Percentiles rank a stretch among this genome's conserved stretches.
Evolutionary conservation across 2,329 filamentous ascomycete genomes (phyloP).

Genomic region (Lachnellula occidentalis): DNA sequence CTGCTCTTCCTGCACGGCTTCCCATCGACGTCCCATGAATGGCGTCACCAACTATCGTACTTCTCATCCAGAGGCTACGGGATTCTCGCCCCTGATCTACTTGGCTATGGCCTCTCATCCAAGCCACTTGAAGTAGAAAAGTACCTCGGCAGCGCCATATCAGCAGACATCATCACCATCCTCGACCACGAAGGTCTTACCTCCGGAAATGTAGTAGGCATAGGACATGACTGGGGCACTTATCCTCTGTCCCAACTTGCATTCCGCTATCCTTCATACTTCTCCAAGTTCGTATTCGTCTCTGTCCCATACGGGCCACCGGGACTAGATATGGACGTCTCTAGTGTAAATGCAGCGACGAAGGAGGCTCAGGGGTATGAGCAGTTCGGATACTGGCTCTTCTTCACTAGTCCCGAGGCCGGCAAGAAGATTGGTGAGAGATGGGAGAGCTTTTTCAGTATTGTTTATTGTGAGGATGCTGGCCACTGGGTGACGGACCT

Average conservation of each 20-base stretch:
- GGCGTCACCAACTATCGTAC: conserved; percentile 21
- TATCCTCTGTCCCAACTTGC: conserved; percentile 13
- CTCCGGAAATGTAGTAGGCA: conserved; percentile 6
- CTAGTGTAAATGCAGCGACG: conserved; percentile 10
- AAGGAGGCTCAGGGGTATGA: conserved; percentile 14
- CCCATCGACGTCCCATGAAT: conserved; percentile 41
- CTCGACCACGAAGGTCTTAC: conserved; percentile 25
- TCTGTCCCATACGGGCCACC: neutral
- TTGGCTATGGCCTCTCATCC: conserved; percentile 34
- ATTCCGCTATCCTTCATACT: neutral
- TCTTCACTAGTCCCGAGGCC: conserved; percentile 10
- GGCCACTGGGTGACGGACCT: conserved; percentile 7
- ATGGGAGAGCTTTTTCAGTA: conserved; percentile 16
- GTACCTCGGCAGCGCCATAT: conserved; percentile 32
- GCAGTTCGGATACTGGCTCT: conserved; percentile 17
- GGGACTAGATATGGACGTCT: conserved; percentile 2
- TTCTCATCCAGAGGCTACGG: conserved; percentile 34
- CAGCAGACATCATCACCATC: conserved; percentile 31
- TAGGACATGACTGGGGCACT: conserved; percentile 25
- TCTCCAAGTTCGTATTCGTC: neutral
- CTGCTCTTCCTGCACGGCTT: conserved; percentile 45
- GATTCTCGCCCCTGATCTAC: conserved; percentile 37
- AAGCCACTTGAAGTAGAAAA: conserved; percentile 25
- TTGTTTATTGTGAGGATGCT: conserved; percentile 7
- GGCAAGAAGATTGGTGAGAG: conserved; percentile 15